Conservation (phyloP, 225 moss, liverwort and hornwort species). For the Pseudoscleropodium purum region DNA sequence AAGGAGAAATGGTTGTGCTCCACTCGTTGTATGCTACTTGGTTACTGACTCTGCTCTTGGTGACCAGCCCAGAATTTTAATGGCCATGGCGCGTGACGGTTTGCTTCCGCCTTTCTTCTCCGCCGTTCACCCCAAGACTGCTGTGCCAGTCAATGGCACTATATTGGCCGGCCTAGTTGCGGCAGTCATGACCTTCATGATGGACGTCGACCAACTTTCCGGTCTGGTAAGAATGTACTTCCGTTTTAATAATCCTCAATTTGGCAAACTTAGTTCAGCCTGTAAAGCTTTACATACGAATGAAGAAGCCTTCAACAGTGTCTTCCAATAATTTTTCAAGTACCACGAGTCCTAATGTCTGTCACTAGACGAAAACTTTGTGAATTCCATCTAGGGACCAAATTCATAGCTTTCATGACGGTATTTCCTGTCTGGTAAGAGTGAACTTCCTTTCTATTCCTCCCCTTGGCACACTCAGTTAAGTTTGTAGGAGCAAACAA, state of each 20-base stretch:
- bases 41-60: slow-evolving; percentile 20
- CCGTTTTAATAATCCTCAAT: not conserved
- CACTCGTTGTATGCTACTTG: not conserved
- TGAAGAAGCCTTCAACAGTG: not conserved
- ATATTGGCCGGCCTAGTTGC: slow-evolving; percentile 49
- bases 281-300: not conserved
- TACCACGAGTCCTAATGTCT: not conserved
- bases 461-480: not conserved
- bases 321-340: not conserved
- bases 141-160: slow-evolving; percentile 86
- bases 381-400: not conserved
- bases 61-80: slow-evolving; percentile 95
- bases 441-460: not conserved
- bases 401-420: not conserved
- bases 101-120: slow-evolving; percentile 82
- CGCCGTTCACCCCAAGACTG: slow-evolving; percentile 41
- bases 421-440: not conserved
- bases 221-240: slow-evolving; percentile 59
- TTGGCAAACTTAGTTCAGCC: not conserved
- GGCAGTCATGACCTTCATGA: slow-evolving; percentile 54
- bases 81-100: slow-evolving; percentile 99
- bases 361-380: not conserved
- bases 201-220: slow-evolving; percentile 90
- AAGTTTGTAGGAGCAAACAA: not conserved
- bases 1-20: not conserved